Evolutionary conservation across 73 alveolate species (phyloP).

Genomic region (Stentor coeruleus): DNA sequence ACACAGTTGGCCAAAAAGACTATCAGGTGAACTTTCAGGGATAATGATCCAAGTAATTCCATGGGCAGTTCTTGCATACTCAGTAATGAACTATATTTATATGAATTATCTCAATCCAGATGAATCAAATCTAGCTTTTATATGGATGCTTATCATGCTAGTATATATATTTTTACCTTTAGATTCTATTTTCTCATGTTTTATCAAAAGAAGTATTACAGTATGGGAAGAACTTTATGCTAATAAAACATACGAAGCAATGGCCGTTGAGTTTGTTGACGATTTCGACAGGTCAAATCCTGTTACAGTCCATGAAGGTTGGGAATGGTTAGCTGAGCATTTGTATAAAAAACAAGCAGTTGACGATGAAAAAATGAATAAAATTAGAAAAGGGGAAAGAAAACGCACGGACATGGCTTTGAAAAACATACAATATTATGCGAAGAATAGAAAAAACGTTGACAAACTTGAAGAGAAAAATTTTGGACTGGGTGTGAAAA

Average conservation of each 20-base stretch:
- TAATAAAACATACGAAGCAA: background rate
- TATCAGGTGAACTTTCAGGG: constrained; percentile 3
- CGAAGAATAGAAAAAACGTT: no score
- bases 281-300: constrained; percentile 17
- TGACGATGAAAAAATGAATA: no score
- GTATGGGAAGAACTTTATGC: background rate
- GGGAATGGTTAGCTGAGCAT: no score
- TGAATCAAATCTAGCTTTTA: background rate
- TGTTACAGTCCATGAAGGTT: constrained; percentile 11
- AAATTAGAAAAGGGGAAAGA: no score
- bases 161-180: background rate
- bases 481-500: no score
- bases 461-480: no score
- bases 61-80: background rate
- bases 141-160: background rate
- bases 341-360: no score
- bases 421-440: no score
- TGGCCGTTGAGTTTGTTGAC: background rate
- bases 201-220: background rate
- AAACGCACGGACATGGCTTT: no score
- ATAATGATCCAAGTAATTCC: constrained; percentile 1
- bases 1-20: background rate
- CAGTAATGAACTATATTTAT: background rate
- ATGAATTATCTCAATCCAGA: background rate
- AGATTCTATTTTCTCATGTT: background rate